A percentile compares a stretch with the other conserved stretches of the same genome.
phyloP scores from a whole-genome alignment of 2,329 filamentous ascomycete species.

The Aspergillus pseudotamarii region DNA sequence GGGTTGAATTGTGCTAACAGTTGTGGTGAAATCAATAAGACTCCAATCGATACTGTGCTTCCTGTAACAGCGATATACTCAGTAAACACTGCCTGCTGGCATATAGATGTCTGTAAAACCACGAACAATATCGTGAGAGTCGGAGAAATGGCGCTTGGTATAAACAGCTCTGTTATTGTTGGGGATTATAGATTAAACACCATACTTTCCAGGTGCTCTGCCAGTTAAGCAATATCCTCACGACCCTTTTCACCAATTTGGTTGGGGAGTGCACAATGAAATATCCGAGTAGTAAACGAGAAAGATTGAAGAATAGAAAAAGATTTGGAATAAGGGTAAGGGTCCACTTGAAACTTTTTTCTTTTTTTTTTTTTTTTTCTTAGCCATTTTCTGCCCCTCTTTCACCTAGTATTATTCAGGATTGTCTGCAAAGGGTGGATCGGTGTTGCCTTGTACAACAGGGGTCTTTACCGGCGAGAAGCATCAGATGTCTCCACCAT shows the following conservation, averaged over 20 bases:
- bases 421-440: slow-evolving; percentile 1
- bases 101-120: neutral
- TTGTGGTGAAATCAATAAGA: neutral
- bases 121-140: neutral
- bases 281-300: neutral
- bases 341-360: neutral
- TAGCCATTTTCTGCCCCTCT: neutral
- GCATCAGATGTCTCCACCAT: slow-evolving; percentile 2
- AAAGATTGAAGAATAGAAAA: neutral
- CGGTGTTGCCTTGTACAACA: neutral
- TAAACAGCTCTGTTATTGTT: neutral
- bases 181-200: neutral
- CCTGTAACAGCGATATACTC: neutral
- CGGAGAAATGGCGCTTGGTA: neutral
- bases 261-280: neutral
- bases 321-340: neutral
- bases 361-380: too few species aligned
- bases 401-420: neutral
- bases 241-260: neutral
- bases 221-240: neutral
- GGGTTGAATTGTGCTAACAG: neutral
- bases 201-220: neutral
- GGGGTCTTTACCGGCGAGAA: neutral
- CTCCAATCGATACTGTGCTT: neutral
- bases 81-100: neutral